Base-by-base conservation (phyloP, 306 rosid species). In the Herpetospermum pedunculosum region DNA sequence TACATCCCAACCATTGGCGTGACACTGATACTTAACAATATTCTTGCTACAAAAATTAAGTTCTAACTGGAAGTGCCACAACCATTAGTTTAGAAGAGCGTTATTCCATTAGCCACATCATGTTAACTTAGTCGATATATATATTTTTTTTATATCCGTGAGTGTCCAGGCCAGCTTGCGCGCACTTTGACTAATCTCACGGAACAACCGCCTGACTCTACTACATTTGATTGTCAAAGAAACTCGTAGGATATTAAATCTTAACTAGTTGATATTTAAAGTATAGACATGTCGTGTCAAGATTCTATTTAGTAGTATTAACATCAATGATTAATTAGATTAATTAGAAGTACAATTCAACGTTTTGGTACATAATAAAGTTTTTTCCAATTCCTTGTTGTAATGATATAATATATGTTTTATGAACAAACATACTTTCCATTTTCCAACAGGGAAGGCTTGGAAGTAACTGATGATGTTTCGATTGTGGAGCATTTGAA, bases 391-490 rank as follows among this genome's bases (percentile, higher is more conserved):
- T 18, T 49, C 26, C 55, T n/a, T 49, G 55, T 1, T 49, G 55
- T 13, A 26, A 26, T 55, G 9, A 55, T 55, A 18, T 13, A 44
- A 55, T 55, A 18, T 13, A 44, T 43, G 52, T 4, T 43, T 63
- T 26, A 57, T 68, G 19, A 49, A 72, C 52, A 65, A 80, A 54
- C 63, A 75, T 72, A 19, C 29, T 25, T 68, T 2, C 18, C 72
- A 26, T 35, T 34, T 80, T 2, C 35, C 71, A 74, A 14, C 92
- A 94, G 99, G 34, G 90, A 85, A 79, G 95, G 92, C 23, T 88
- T 94, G 38, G 99, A 91, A 83, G 99, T 94, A 77, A 94, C 99
- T 0, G 99, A 94, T 49, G 99, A 94, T 9, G 99, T 94, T 28
- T 94, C 99, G 53, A 94, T 94, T 4, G 95, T 94, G 3, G 97